A percentile compares a stretch with the other conserved stretches of the same genome.
Conservation (phyloP, 371 early-diverging fungal species). For the Rhizopus microsporus region DNA sequence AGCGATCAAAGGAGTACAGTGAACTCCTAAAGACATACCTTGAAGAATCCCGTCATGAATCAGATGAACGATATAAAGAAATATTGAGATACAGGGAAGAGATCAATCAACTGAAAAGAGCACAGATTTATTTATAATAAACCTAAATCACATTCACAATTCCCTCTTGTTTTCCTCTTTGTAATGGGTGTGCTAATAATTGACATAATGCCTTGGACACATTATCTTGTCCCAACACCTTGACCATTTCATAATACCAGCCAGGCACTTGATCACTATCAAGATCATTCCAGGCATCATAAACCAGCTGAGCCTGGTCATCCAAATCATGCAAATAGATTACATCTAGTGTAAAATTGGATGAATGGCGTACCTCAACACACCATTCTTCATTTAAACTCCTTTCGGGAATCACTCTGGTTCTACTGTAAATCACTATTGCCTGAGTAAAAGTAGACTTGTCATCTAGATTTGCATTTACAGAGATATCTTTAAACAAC, state of each 20-base stretch:
- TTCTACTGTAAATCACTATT: slow-evolving; percentile 12
- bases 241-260: slow-evolving; percentile 18
- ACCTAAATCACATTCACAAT: neutral
- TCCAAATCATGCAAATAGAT: slow-evolving; percentile 8
- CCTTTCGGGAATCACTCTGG: neutral
- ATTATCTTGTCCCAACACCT: slow-evolving; percentile 9
- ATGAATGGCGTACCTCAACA: neutral
- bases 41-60: slow-evolving; percentile 14
- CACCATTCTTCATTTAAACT: neutral
- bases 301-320: neutral
- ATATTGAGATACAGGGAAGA: slow-evolving; percentile 11
- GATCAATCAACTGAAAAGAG: slow-evolving; percentile 6
- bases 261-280: slow-evolving; percentile 7
- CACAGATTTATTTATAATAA: neutral
- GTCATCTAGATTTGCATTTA: neutral
- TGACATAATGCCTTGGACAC: slow-evolving; percentile 9
- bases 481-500: neutral
- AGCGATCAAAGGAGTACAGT: slow-evolving; percentile 13
- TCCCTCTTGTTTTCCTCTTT: slow-evolving; percentile 6
- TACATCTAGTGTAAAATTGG: slow-evolving; percentile 12
- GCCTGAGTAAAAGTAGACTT: slow-evolving; percentile 3
- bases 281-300: slow-evolving; percentile 10
- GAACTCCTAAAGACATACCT: slow-evolving; percentile 6
- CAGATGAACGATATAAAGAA: slow-evolving; percentile 8
- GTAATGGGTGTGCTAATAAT: slow-evolving; percentile 14